These are phyloP conservation scores for Kuraishia borneana DNA, from an alignment of 805 yeast genomes.

Conservation along the genomic window DNA sequence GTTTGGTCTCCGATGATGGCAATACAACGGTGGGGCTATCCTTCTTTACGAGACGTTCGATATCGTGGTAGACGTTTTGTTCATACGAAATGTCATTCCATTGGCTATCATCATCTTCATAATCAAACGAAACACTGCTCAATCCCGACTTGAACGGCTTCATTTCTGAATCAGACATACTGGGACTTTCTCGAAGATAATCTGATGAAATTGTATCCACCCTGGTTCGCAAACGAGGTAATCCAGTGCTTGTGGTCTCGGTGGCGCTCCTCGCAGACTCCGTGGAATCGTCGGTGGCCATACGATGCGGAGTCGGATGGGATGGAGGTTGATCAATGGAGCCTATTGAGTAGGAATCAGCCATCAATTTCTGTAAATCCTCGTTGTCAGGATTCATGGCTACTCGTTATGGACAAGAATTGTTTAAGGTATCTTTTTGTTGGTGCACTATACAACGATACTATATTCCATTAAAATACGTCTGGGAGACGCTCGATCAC, in stretches of 20 bases:
- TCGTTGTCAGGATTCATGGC: neutral
- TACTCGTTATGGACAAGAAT: neutral
- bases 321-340: neutral
- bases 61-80: slow-evolving; percentile 21
- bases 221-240: too few species aligned
- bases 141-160: neutral
- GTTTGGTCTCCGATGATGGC: slow-evolving; percentile 18
- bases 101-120: neutral
- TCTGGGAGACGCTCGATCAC: slow-evolving; percentile 93
- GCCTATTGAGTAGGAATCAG: neutral
- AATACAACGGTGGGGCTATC: slow-evolving; percentile 20
- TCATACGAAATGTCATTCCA: neutral
- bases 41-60: slow-evolving; percentile 13
- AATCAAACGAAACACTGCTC: neutral
- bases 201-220: neutral
- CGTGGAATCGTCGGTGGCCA: too few species aligned
- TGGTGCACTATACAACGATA: neutral
- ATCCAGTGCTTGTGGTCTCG: too few species aligned
- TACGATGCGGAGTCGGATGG: too few species aligned
- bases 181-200: too few species aligned
- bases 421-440: neutral
- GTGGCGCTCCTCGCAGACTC: too few species aligned
- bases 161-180: too few species aligned
- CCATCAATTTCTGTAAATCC: neutral
- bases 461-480: slow-evolving; percentile 39